Evolutionary conservation across 768 basidiomycete genomes (phyloP).

Genomic region (Psilocybe azurescens): DNA sequence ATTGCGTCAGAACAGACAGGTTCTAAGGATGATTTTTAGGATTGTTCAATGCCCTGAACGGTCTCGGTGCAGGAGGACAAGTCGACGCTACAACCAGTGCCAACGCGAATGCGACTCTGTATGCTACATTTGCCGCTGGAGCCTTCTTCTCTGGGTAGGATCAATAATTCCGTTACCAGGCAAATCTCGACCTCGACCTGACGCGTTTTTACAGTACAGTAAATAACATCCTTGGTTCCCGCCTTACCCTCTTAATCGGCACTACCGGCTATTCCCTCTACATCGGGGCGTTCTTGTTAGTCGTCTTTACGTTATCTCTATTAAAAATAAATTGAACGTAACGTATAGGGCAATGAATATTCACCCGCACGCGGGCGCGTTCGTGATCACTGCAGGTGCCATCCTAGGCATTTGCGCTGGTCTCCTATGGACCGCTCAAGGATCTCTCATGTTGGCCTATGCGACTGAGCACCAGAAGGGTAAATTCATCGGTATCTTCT

Average conservation of each 20-base stretch:
- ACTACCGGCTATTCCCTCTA: constrained; percentile 79
- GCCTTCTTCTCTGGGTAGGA: constrained; percentile 66
- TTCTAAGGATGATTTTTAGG: constrained; percentile 37
- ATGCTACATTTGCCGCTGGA: constrained; percentile 53
- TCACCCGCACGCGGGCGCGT: constrained; percentile 60
- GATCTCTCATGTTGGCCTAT: constrained; percentile 85
- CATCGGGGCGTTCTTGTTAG: constrained; percentile 75
- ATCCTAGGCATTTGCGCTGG: constrained; percentile 75
- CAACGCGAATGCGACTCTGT: constrained; percentile 73
- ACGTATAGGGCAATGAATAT: constrained; percentile 67
- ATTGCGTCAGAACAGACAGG: background rate
- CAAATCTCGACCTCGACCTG: background rate
- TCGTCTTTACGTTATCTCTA: constrained; percentile 1
- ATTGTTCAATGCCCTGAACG: constrained; percentile 80
- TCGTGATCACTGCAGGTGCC: constrained; percentile 75
- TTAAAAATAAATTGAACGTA: background rate
- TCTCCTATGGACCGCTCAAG: constrained; percentile 84
- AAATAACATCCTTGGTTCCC: constrained; percentile 83
- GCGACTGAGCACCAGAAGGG: constrained; percentile 84
- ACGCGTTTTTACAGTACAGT: constrained; percentile 53
- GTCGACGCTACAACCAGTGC: constrained; percentile 67
- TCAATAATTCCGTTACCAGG: background rate
- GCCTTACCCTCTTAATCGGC: constrained; percentile 75
- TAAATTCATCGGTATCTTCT: constrained; percentile 78
- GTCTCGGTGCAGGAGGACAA: constrained; percentile 82